phyloP scores from a whole-genome alignment of 2,329 filamentous ascomycete species.

The Trichoderma sp. region DNA sequence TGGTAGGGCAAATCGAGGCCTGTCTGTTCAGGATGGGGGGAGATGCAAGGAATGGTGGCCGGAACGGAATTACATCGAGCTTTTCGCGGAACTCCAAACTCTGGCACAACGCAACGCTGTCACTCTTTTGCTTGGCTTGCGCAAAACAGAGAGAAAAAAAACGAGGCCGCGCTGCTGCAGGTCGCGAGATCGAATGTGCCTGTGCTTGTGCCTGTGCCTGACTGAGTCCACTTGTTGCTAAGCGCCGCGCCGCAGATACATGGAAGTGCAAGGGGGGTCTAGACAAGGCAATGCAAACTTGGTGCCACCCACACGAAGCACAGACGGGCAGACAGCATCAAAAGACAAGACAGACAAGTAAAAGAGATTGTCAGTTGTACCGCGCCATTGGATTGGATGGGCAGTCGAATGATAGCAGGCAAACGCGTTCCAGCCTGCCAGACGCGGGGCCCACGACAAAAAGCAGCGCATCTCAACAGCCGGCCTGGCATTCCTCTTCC shows the following conservation, averaged over 20 bases:
- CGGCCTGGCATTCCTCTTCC: slow-evolving; percentile 7
- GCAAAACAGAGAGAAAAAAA: neutral
- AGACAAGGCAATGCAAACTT: neutral
- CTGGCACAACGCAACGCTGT: neutral
- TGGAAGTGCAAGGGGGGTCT: slow-evolving; percentile 10
- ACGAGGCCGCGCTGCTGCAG: neutral
- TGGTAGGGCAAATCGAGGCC: neutral
- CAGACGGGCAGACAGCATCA: neutral
- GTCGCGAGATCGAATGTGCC: slow-evolving; percentile 12
- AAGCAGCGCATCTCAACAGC: neutral
- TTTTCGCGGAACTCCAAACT: neutral
- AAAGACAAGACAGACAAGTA: neutral
- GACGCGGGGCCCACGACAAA: neutral
- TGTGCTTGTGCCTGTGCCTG: neutral
- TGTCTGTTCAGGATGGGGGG: neutral
- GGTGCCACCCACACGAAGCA: slow-evolving; percentile 2
- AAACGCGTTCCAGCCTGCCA: neutral
- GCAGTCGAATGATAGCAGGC: neutral
- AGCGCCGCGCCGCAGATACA: slow-evolving; percentile 16
- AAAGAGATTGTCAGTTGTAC: neutral
- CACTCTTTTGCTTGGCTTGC: neutral
- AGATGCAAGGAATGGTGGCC: slow-evolving; percentile 1
- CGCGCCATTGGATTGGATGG: neutral
- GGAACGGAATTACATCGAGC: slow-evolving; percentile 19
- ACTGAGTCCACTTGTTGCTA: slow-evolving; percentile 1